A percentile compares a stretch with the other conserved stretches of the same genome.
Conservation (phyloP, 73 alveolate species). For the Paramecium bursaria region DNA sequence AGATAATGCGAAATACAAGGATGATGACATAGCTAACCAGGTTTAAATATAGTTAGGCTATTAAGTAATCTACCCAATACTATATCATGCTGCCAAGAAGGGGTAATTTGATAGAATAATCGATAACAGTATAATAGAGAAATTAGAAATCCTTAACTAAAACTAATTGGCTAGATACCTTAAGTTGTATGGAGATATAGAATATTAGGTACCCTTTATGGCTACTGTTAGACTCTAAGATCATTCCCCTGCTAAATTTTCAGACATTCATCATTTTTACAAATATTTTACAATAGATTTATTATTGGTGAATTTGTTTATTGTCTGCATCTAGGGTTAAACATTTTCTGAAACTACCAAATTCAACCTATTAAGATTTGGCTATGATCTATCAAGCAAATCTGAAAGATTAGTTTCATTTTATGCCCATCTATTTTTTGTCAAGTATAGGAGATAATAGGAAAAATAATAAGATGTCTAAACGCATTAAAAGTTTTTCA, state of each 20-base stretch:
- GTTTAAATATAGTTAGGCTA: conserved; percentile 5
- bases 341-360: background rate
- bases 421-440: conserved; percentile 34
- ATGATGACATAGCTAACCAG: conserved; percentile 6
- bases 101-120: background rate
- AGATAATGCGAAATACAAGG: conserved; percentile 1
- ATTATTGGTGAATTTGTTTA: background rate
- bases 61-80: conserved; percentile 29
- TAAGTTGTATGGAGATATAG: background rate
- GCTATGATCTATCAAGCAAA: conserved; percentile 34
- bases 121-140: background rate
- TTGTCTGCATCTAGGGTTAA: conserved; percentile 23
- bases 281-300: conserved; percentile 7
- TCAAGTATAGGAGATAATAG: background rate
- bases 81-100: conserved; percentile 15
- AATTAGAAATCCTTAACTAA: conserved; percentile 9
- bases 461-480: too few relatives aligned
- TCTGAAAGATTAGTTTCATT: conserved; percentile 32
- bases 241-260: background rate
- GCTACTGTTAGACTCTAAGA: background rate
- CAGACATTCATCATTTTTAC: conserved; percentile 43
- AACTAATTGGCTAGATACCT: background rate
- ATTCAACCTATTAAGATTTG: background rate
- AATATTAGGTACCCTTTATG: conserved; percentile 23
- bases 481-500: too few relatives aligned